phyloP scores from a whole-genome alignment of 2,329 filamentous ascomycete species.

The Dothistroma pini region DNA sequence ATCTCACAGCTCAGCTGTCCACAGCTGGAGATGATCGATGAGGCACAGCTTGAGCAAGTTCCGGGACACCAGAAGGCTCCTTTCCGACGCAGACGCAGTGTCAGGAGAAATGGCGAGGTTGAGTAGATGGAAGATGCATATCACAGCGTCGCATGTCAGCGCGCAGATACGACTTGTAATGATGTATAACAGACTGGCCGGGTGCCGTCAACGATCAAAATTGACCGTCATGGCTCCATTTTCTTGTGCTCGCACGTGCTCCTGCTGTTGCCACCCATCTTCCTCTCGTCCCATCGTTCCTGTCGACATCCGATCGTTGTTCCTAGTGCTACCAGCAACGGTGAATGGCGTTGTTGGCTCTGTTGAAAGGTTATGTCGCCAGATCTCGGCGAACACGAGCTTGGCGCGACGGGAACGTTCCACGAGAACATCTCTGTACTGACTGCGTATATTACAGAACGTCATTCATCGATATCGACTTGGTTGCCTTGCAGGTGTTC shows the following conservation, averaged over 20 bases:
- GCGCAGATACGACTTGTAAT: neutral
- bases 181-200: neutral
- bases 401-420: neutral
- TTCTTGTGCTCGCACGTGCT: too few relatives aligned
- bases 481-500: neutral
- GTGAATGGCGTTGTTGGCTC: too few relatives aligned
- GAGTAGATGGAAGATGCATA: neutral
- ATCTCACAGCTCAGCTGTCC: conserved; percentile 28
- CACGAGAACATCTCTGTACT: neutral
- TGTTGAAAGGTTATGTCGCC: neutral
- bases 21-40: conserved; percentile 27
- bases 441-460: neutral
- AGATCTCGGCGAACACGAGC: neutral
- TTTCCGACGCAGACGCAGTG: neutral
- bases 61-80: conserved; percentile 27
- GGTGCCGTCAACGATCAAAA: neutral
- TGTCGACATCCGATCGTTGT: too few relatives aligned
- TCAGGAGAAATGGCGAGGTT: neutral
- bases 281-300: too few relatives aligned
- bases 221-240: neutral
- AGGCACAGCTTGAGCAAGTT: conserved; percentile 27
- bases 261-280: too few relatives aligned
- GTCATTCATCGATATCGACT: neutral
- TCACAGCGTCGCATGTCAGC: neutral
- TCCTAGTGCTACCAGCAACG: too few relatives aligned